Percentiles rank a stretch among this genome's conserved stretches.
These are phyloP conservation scores for Cystobasidium slooffiae DNA, from an alignment of 1,284 basidiomycete species.

Conservation along the genomic window DNA sequence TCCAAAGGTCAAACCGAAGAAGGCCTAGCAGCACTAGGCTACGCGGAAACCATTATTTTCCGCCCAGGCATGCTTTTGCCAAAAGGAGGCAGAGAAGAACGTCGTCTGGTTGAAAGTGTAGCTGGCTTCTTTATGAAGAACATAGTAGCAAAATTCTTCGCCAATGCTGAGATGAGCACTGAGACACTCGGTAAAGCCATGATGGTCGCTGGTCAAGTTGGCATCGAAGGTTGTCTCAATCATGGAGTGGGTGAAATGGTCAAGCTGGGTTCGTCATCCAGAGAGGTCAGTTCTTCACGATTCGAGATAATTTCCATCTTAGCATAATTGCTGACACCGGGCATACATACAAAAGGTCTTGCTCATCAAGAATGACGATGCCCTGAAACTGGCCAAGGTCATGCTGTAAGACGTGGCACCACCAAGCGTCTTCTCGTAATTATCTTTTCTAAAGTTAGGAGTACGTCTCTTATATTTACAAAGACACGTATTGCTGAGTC, in stretches of 20 bases:
- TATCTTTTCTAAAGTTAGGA: no score
- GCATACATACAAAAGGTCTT: conserved; percentile 9
- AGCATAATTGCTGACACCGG: neutral
- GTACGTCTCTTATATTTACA: no score
- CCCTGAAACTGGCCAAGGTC: conserved; percentile 25
- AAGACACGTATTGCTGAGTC: no score
- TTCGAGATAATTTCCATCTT: neutral
- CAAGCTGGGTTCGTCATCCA: neutral
- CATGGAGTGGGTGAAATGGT: conserved; percentile 21
- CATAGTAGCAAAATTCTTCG: conserved; percentile 59
- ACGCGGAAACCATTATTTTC: conserved; percentile 70
- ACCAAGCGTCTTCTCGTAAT: neutral
- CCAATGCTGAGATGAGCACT: conserved; percentile 60
- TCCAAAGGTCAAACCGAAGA: conserved; percentile 76
- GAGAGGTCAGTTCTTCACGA: conserved; percentile 11
- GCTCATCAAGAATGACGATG: conserved; percentile 42
- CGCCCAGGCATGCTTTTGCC: conserved; percentile 64
- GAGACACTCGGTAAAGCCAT: conserved; percentile 48
- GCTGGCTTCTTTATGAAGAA: conserved; percentile 58
- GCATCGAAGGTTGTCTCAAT: conserved; percentile 4
- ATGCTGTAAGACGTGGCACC: neutral
- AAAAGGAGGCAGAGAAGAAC: conserved; percentile 58
- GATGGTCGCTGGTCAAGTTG: conserved; percentile 35
- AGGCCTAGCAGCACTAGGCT: conserved; percentile 68
- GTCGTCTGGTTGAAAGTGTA: conserved; percentile 60